phyloP scores from a whole-genome alignment of 2,329 filamentous ascomycete genomes.

The Helotiales sp. region DNA sequence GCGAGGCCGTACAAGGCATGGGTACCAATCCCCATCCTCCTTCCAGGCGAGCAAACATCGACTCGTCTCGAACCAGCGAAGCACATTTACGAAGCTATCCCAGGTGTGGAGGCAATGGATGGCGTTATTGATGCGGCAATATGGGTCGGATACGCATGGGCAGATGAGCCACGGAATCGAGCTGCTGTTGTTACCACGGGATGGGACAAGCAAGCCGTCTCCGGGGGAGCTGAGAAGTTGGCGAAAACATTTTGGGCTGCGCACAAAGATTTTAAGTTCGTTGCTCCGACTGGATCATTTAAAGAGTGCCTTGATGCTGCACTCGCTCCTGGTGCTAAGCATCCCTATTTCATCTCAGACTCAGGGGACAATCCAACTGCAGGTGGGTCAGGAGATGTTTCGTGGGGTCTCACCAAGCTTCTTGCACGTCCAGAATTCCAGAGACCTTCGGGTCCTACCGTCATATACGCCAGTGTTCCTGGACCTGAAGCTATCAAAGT shows the following conservation, averaged over 20 bases:
- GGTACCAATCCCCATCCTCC: slow-evolving; percentile 56
- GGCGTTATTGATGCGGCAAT: slow-evolving; percentile 57
- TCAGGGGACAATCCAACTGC: slow-evolving; percentile 62
- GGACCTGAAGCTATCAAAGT: slow-evolving; percentile 50
- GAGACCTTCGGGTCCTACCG: slow-evolving; percentile 44
- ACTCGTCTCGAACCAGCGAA: slow-evolving; percentile 58
- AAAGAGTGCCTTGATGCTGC: slow-evolving; percentile 54
- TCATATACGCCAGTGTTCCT: slow-evolving; percentile 60
- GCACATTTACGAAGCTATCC: slow-evolving; percentile 54
- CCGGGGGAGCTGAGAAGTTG: slow-evolving; percentile 50
- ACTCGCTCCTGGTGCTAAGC: slow-evolving; percentile 45
- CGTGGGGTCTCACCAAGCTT: slow-evolving; percentile 54
- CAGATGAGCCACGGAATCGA: slow-evolving; percentile 57
- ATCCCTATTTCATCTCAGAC: slow-evolving; percentile 59
- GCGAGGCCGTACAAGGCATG: slow-evolving; percentile 56
- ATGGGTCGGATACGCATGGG: slow-evolving; percentile 63
- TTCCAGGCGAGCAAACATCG: slow-evolving; percentile 60
- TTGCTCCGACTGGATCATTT: slow-evolving; percentile 55
- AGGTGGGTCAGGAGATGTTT: slow-evolving; percentile 58
- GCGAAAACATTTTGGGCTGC: slow-evolving; percentile 55
- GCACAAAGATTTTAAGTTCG: slow-evolving; percentile 55
- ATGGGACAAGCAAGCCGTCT: slow-evolving; percentile 50
- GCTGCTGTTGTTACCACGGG: slow-evolving; percentile 57
- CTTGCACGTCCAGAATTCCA: slow-evolving; percentile 53
- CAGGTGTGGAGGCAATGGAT: slow-evolving; percentile 47